phyloP scores from a whole-genome alignment of 2,329 filamentous ascomycete genomes.

The Colletotrichum costaricense region DNA sequence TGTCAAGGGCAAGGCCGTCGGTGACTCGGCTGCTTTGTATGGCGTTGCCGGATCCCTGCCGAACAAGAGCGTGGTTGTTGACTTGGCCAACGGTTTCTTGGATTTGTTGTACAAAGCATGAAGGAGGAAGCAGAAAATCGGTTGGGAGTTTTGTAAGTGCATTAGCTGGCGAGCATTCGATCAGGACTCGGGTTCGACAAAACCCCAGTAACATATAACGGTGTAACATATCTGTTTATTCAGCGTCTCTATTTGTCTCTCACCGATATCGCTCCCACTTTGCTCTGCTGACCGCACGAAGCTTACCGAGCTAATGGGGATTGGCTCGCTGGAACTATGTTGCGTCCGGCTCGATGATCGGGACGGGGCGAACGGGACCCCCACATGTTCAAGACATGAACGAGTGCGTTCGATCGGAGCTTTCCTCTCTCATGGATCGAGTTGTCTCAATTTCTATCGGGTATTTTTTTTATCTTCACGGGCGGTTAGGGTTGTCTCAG shows the following conservation, averaged over 20 bases:
- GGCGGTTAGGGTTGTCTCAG: conserved; percentile 1
- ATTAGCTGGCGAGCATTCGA: conserved; percentile 24
- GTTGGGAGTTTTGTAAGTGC: conserved; percentile 21
- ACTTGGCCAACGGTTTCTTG: conserved; percentile 89
- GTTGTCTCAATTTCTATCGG: neutral
- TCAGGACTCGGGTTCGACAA: conserved; percentile 19
- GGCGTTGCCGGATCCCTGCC: conserved; percentile 94
- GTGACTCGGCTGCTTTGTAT: conserved; percentile 89
- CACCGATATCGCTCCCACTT: neutral
- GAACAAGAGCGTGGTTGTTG: conserved; percentile 94
- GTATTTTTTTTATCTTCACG: neutral
- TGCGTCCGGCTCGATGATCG: neutral
- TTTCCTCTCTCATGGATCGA: neutral
- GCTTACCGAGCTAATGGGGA: neutral
- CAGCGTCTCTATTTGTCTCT: conserved; percentile 6
- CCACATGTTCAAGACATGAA: conserved; percentile 22
- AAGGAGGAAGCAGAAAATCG: neutral
- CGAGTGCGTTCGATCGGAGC: neutral
- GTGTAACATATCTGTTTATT: conserved; percentile 16
- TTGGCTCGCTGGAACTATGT: neutral
- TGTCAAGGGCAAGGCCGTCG: conserved; percentile 73
- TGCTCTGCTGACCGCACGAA: neutral
- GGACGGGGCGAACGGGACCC: neutral
- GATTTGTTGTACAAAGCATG: conserved; percentile 92
- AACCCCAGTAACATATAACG: conserved; percentile 1